Conservation (phyloP, 164 flowering plant genomes). For the Piper longum region DNA sequence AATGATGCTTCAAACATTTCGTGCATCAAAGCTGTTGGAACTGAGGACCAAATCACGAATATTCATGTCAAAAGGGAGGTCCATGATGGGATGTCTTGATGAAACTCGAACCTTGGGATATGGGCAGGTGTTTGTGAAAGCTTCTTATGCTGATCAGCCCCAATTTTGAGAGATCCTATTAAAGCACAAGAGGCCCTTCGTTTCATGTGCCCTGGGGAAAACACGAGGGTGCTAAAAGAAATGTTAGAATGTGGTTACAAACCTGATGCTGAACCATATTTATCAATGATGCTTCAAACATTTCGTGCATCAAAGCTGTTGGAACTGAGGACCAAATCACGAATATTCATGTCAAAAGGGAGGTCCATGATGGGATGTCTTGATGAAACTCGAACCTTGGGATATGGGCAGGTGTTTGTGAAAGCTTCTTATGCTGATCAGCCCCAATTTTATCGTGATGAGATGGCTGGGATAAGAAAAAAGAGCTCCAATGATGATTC, state of each 20-base stretch:
- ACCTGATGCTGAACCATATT: constrained; percentile 75
- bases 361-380: constrained; percentile 88
- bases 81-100: constrained; percentile 91
- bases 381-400: constrained; percentile 66
- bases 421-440: constrained; percentile 32
- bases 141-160: constrained; percentile 25
- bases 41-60: constrained; percentile 54
- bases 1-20: constrained; percentile 70
- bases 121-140: constrained; percentile 79
- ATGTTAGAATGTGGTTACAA: constrained; percentile 69
- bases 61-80: constrained; percentile 50
- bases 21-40: constrained; percentile 56
- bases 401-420: constrained; percentile 86
- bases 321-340: constrained; percentile 47
- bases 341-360: constrained; percentile 58
- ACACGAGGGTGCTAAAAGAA: constrained; percentile 49
- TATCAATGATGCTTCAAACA: constrained; percentile 73
- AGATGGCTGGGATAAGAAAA: neutral
- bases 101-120: constrained; percentile 68
- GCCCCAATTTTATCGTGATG: constrained; percentile 7
- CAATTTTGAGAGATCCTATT: constrained; percentile 46
- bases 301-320: constrained; percentile 55
- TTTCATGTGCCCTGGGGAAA: constrained; percentile 66
- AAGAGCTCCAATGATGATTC: constrained; percentile 5
- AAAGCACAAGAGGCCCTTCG: constrained; percentile 55